Evolutionary conservation across 345 rosid genomes (phyloP).

Genomic region (thale cress (Arabidopsis thaliana)): TAIR10.1 NC_003071.7:5859501-5860000

Average conservation of each 20-base stretch:
- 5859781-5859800: conserved; percentile 27
- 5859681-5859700: conserved; percentile 60
- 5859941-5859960: conserved; percentile 59
- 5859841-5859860: neutral
- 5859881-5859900: conserved; percentile 41
- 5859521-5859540: conserved; percentile 59
- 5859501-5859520: conserved; percentile 59
- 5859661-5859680: conserved; percentile 12
- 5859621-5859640: conserved; percentile 30
- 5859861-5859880: neutral
- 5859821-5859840: conserved; percentile 6
- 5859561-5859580: conserved; percentile 41
- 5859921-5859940: conserved; percentile 29
- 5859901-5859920: conserved; percentile 14
- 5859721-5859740: conserved; percentile 49
- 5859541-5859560: neutral
- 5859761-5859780: conserved; percentile 37
- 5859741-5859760: conserved; percentile 28
- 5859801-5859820: conserved; percentile 18
- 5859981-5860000: neutral
- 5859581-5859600: conserved; percentile 79
- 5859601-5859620: conserved; percentile 56
- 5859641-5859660: conserved; percentile 26
- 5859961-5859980: conserved; percentile 25
- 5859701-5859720: conserved; percentile 56